Base-by-base conservation (phyloP, 1,284 basidiomycete genomes). In the Hymenochaete sp. region DNA sequence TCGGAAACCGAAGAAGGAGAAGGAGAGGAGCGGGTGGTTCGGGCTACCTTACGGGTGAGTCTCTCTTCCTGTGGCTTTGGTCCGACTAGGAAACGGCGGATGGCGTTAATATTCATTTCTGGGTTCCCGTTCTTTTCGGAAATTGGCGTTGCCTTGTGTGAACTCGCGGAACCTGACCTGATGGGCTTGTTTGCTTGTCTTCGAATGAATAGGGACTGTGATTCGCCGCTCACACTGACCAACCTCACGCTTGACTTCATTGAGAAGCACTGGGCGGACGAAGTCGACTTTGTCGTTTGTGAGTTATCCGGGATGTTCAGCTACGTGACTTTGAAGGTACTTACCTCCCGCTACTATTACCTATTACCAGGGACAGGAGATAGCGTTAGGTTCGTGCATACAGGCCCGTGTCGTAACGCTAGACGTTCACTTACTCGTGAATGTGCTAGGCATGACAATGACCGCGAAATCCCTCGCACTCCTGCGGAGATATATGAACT, bases 281-380 rank as follows among this genome's bases (percentile, higher is more conserved):
- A 89, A 56, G 75, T 97, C 37, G 93, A 97, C 62, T 97, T 96
- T 62, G 85, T 93, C 19, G 71, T 93, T 35, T 92, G 88, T 79
- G 42, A 50, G 62, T 66, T n/a, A 11, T 3, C 22, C 10, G 21
- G 13, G 4, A 2, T 24, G 21, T 35, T n/a, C 14, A 35, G 13
- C 5, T 16, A 5, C 5, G 32, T 19, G 32, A 8, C 10, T 31
- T 31, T 9, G 28, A 31, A 10, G 28, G 9, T 31, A 31, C 14
- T 31, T 31, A 10, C 14, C 9, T 9, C 14, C 14, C 9, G 9
- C 9, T 31, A 10, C 28, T 31, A 10, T 31, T 31, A 35, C 21
- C 21, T 35, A 35, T 16, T 35, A 31, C 14, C 62, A 83, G 86
- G 86, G 89, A 95, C 91, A 4, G 92, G 92, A 31, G 92, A 96